These are phyloP conservation scores for Stereum hirsutum DNA, from an alignment of 1,284 basidiomycete species.

Conservation along the genomic window DNA sequence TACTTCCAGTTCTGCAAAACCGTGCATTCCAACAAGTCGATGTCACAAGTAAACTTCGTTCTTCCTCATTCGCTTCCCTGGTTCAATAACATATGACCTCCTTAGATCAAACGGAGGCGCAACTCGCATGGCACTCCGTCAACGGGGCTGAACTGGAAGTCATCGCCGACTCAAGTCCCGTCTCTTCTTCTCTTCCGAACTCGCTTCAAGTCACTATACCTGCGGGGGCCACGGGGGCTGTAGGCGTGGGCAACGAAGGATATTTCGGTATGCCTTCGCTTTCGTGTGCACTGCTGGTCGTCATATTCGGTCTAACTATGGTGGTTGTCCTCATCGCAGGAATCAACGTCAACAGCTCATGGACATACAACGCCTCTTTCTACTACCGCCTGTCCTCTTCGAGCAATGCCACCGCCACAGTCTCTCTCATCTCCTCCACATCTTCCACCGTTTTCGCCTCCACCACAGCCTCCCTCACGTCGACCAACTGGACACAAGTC, in stretches of 20 bases:
- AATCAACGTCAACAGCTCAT: constrained; percentile 47
- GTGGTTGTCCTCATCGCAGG: no score
- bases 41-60: no score
- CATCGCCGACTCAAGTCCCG: constrained; percentile 36
- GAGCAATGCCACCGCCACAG: constrained; percentile 30
- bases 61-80: background rate
- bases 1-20: constrained; percentile 26
- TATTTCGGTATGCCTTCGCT: constrained; percentile 36
- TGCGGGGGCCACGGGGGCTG: constrained; percentile 26
- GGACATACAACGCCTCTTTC: constrained; percentile 58
- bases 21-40: constrained; percentile 30
- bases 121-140: constrained; percentile 46
- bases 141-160: constrained; percentile 42
- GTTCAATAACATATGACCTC: background rate
- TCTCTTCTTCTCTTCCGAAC: constrained; percentile 57
- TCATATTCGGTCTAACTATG: no score
- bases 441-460: constrained; percentile 39
- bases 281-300: background rate
- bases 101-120: constrained; percentile 36
- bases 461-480: constrained; percentile 29
- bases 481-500: constrained; percentile 45
- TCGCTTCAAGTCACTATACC: constrained; percentile 47
- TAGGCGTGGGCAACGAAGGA: constrained; percentile 55
- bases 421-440: constrained; percentile 35
- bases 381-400: constrained; percentile 50